A percentile compares a stretch with the other conserved stretches of the same genome.
phyloP scores from a whole-genome alignment of 2,329 filamentous ascomycete genomes.

The Aureobasidium pullulans region DNA sequence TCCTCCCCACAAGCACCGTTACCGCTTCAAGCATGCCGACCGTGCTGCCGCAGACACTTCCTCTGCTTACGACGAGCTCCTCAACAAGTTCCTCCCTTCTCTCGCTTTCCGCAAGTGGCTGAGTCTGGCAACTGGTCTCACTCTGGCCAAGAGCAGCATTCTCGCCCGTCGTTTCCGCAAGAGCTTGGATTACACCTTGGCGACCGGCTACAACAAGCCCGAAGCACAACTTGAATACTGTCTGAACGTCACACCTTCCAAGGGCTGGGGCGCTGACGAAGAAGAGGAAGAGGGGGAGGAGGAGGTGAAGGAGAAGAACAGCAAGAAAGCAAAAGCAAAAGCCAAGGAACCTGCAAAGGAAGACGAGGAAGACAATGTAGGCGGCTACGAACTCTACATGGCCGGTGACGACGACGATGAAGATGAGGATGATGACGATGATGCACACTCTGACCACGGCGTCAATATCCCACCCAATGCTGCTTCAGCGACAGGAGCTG shows the following conservation, averaged over 20 bases:
- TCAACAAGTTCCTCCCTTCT: slow-evolving; percentile 78
- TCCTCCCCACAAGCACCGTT: slow-evolving; percentile 93
- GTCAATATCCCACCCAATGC: slow-evolving; percentile 28
- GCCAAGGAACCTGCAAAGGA: slow-evolving; percentile 21
- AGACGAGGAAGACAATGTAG: slow-evolving; percentile 51
- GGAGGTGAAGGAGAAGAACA: slow-evolving; percentile 14
- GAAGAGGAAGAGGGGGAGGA: slow-evolving; percentile 24
- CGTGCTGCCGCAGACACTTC: slow-evolving; percentile 4
- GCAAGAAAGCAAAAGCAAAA: slow-evolving; percentile 25
- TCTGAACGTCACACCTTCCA: slow-evolving; percentile 74
- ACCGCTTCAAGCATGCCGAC: slow-evolving; percentile 63
- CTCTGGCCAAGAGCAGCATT: slow-evolving; percentile 65
- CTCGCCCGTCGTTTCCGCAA: slow-evolving; percentile 81
- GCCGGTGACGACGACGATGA: slow-evolving; percentile 68
- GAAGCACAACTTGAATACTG: slow-evolving; percentile 80
- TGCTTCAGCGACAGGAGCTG: slow-evolving; percentile 37
- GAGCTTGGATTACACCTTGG: slow-evolving; percentile 86
- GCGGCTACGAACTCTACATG: slow-evolving; percentile 89
- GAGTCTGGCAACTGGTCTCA: slow-evolving; percentile 68
- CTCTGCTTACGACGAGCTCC: slow-evolving; percentile 63
- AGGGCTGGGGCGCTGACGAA: slow-evolving; percentile 70
- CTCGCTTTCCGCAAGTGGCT: slow-evolving; percentile 86
- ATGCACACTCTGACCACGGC: slow-evolving; percentile 31
- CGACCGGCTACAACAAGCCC: slow-evolving; percentile 67
- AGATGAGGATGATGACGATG: slow-evolving; percentile 45